These are phyloP conservation scores for Beauveria bassiana DNA, from an alignment of 2,329 filamentous ascomycete genomes.

Conservation along the genomic window DNA sequence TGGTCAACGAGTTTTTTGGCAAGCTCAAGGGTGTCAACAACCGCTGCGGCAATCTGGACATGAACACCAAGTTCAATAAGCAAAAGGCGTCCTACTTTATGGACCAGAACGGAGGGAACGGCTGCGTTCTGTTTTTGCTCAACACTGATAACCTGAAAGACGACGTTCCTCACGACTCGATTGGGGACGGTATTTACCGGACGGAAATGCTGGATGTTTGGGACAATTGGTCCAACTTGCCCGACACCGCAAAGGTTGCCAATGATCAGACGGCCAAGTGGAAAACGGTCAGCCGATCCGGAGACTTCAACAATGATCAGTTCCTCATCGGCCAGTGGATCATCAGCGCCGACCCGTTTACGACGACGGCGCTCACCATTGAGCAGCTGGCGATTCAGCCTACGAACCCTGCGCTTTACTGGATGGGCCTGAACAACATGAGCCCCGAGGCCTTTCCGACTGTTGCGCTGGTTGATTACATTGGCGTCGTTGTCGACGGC, in stretches of 20 bases:
- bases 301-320: constrained; percentile 16
- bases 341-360: constrained; percentile 20
- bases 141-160: constrained; percentile 17
- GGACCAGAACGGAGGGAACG: constrained; percentile 23
- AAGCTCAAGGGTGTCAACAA: constrained; percentile 34
- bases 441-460: constrained; percentile 22
- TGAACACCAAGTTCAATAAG: constrained; percentile 18
- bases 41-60: constrained; percentile 25
- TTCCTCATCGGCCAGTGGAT: constrained; percentile 27
- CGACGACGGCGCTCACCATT: constrained; percentile 19
- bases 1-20: constrained; percentile 35
- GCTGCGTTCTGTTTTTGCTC: constrained; percentile 27
- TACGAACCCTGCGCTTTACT: constrained; percentile 29
- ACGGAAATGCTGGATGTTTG: constrained; percentile 16
- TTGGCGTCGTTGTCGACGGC: constrained; percentile 22
- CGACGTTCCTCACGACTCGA: constrained; percentile 17
- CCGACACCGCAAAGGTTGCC: constrained; percentile 19
- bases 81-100: constrained; percentile 22
- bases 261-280: constrained; percentile 18
- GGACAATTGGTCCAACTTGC: constrained; percentile 25
- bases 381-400: constrained; percentile 24
- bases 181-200: constrained; percentile 24
- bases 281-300: constrained; percentile 16
- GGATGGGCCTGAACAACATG: constrained; percentile 23
- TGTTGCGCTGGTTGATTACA: constrained; percentile 25